These are phyloP conservation scores for Trichoderma guizhouense DNA, from an alignment of 2,329 filamentous ascomycete genomes.

Conservation along the genomic window DNA sequence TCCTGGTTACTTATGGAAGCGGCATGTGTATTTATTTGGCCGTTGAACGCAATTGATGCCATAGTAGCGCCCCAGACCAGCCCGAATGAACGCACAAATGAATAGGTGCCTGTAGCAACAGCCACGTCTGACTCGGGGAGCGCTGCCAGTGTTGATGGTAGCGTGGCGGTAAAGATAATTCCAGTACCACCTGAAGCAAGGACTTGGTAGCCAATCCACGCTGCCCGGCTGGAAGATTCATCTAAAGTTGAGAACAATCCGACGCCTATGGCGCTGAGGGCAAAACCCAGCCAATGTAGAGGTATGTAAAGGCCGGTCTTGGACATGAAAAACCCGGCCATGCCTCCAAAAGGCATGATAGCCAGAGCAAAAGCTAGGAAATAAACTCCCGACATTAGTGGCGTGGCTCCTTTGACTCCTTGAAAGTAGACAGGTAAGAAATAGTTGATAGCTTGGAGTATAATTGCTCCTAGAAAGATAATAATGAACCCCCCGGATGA, in stretches of 20 bases:
- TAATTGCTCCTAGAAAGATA: constrained; percentile 32
- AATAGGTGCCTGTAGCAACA: constrained; percentile 38
- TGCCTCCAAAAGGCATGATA: constrained; percentile 27
- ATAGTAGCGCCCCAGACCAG: constrained; percentile 45
- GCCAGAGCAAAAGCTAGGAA: constrained; percentile 32
- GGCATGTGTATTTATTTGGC: constrained; percentile 16
- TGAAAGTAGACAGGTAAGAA: constrained; percentile 50
- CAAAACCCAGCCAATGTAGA: constrained; percentile 34
- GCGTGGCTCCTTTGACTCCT: constrained; percentile 33
- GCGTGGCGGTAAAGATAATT: constrained; percentile 38
- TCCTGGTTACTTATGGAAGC: constrained; percentile 15
- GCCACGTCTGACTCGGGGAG: constrained; percentile 38
- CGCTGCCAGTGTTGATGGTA: constrained; percentile 43
- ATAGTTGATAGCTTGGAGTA: constrained; percentile 27
- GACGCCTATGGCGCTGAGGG: constrained; percentile 35
- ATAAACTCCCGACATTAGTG: constrained; percentile 32
- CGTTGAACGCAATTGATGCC: constrained; percentile 39
- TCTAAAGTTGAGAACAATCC: constrained; percentile 43
- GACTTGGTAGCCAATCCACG: constrained; percentile 43
- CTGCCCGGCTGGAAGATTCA: constrained; percentile 32
- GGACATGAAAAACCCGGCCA: constrained; percentile 27
- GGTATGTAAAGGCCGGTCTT: constrained; percentile 33
- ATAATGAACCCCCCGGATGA: constrained; percentile 28
- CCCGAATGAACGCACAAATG: constrained; percentile 47
- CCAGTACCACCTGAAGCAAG: constrained; percentile 41